These are phyloP conservation scores for Ophiostoma perfectum DNA, from an alignment of 2,329 filamentous ascomycete species.

Conservation along the genomic window DNA sequence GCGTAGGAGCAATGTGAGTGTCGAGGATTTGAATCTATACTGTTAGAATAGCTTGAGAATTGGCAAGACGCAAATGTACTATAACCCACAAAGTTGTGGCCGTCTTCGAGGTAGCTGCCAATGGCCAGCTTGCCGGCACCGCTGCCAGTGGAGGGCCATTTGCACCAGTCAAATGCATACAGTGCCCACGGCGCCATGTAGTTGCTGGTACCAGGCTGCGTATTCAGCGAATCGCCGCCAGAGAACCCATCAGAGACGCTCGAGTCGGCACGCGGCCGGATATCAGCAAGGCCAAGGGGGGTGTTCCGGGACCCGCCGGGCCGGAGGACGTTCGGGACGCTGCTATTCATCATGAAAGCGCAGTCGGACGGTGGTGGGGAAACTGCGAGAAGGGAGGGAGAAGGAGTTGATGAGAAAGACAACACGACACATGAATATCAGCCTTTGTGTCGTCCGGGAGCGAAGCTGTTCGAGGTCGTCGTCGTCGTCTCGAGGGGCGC, in stretches of 20 bases:
- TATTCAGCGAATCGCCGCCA: conserved; percentile 60
- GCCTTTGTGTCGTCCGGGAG: background rate
- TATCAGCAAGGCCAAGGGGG: conserved; percentile 85
- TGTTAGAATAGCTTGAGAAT: background rate
- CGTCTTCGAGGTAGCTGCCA: conserved; percentile 94
- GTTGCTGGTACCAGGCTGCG: conserved; percentile 73
- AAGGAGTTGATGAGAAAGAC: background rate
- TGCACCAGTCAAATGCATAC: conserved; percentile 98
- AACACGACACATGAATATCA: background rate
- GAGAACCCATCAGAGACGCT: conserved; percentile 66
- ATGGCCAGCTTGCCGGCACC: conserved; percentile 89
- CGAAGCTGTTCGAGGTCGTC: background rate
- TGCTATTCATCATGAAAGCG: conserved; percentile 31
- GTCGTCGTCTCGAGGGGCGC: background rate
- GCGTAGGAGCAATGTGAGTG: conserved; percentile 68
- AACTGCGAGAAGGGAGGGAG: background rate
- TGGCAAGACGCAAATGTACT: background rate
- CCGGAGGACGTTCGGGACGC: conserved; percentile 55
- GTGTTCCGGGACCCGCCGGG: conserved; percentile 68
- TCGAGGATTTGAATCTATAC: conserved; percentile 91
- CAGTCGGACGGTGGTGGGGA: background rate
- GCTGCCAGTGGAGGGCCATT: conserved; percentile 78
- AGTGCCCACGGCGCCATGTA: conserved; percentile 92
- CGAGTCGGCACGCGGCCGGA: conserved; percentile 79
- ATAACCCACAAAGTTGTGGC: conserved; percentile 79